These are phyloP conservation scores for Phyllosticta paracitricarpa DNA, from an alignment of 2,329 filamentous ascomycete genomes.

Conservation along the genomic window DNA sequence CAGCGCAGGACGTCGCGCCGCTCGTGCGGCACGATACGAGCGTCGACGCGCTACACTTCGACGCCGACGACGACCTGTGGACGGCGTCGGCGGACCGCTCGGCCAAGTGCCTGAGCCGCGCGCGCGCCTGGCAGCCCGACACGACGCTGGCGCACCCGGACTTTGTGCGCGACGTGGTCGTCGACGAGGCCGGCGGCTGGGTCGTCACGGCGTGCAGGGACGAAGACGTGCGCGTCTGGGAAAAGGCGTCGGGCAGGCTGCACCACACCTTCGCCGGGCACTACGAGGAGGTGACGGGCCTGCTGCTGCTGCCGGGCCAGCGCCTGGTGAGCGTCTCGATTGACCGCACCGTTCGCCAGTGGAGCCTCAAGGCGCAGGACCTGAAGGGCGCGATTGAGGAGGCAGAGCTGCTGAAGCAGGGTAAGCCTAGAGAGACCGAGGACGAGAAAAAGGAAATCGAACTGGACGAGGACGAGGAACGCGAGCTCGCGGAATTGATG, in stretches of 20 bases:
- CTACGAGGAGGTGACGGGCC: slow-evolving; percentile 82
- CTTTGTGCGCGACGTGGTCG: slow-evolving; percentile 74
- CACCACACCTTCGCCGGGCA: slow-evolving; percentile 71
- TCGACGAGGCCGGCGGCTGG: slow-evolving; percentile 61
- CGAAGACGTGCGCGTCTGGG: slow-evolving; percentile 88
- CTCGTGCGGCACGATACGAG: slow-evolving; percentile 83
- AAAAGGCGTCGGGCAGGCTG: slow-evolving; percentile 59
- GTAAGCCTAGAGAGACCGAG: slow-evolving; percentile 37
- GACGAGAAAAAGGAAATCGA: slow-evolving; percentile 41
- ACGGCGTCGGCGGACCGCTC: slow-evolving; percentile 88
- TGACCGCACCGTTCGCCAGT: slow-evolving; percentile 77
- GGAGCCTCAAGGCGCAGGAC: slow-evolving; percentile 59
- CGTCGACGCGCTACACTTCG: slow-evolving; percentile 72
- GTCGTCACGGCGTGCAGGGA: slow-evolving; percentile 82
- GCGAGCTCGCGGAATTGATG: slow-evolving; percentile 86
- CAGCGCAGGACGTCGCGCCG: slow-evolving; percentile 36
- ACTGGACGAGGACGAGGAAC: slow-evolving; percentile 83
- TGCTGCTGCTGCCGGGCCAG: slow-evolving; percentile 51
- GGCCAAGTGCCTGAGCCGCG: slow-evolving; percentile 65
- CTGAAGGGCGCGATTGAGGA: slow-evolving; percentile 46
- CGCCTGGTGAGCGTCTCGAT: slow-evolving; percentile 68
- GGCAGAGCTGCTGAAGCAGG: slow-evolving; percentile 39
- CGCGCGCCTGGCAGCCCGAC: slow-evolving; percentile 59
- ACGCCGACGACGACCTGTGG: slow-evolving; percentile 68
- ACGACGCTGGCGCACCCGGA: slow-evolving; percentile 72